A percentile compares a stretch with the other conserved stretches of the same genome.
Evolutionary conservation across 1,139 yeast genomes (phyloP).

Genomic region (Yarrowia galli): DNA sequence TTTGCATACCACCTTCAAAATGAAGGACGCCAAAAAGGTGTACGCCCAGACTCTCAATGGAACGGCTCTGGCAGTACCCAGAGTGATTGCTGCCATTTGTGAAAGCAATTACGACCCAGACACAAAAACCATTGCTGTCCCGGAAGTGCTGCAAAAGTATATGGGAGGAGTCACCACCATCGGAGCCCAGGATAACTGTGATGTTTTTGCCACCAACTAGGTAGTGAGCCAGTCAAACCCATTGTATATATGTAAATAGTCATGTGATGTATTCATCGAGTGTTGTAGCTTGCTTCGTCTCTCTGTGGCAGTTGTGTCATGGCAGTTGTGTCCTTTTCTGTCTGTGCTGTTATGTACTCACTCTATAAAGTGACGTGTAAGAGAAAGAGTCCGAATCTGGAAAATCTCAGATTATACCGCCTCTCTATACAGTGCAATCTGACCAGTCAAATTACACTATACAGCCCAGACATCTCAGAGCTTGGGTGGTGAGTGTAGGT

Average conservation of each 20-base stretch:
- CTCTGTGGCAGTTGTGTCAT: no score
- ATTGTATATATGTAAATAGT: slow-evolving; percentile 26
- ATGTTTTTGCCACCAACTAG: slow-evolving; percentile 8
- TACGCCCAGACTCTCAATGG: slow-evolving; percentile 90
- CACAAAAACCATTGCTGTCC: slow-evolving; percentile 65
- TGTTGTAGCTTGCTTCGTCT: no score
- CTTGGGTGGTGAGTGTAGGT: background rate
- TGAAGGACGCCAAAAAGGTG: slow-evolving; percentile 48
- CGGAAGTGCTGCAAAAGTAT: slow-evolving; percentile 63
- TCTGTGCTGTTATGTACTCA: no score
- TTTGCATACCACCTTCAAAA: slow-evolving; percentile 64
- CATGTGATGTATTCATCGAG: no score
- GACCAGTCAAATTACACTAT: background rate
- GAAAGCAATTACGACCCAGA: slow-evolving; percentile 80
- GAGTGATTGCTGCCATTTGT: slow-evolving; percentile 84
- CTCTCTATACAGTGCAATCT: background rate
- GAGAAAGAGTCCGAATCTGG: background rate
- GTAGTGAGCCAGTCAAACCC: no score
- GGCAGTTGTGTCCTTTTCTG: no score
- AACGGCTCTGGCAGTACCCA: slow-evolving; percentile 94
- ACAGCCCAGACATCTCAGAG: background rate
- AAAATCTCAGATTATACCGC: no score
- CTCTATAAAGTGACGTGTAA: no score
- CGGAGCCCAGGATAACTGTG: slow-evolving; percentile 18
- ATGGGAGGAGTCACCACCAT: slow-evolving; percentile 47